phyloP scores from a whole-genome alignment of 2,329 filamentous ascomycete species.

The Phoma sp. region DNA sequence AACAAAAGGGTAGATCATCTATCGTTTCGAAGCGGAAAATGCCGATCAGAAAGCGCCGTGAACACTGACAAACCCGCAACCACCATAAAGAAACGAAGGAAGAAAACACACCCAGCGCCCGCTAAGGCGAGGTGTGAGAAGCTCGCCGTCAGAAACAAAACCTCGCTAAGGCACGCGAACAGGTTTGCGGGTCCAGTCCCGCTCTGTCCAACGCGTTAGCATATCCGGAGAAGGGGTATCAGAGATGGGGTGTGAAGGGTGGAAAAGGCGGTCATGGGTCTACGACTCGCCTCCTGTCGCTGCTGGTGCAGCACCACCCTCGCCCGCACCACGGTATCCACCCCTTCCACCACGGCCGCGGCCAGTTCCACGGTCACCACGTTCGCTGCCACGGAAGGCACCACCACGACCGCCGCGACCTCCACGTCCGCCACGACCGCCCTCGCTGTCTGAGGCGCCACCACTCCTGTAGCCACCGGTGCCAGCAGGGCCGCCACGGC shows the following conservation, averaged over 20 bases:
- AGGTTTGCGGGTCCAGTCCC: slow-evolving; percentile 2
- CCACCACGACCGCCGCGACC: slow-evolving; percentile 57
- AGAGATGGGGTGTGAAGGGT: slow-evolving; percentile 30
- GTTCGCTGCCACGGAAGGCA: slow-evolving; percentile 60
- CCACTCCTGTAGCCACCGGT: slow-evolving; percentile 83
- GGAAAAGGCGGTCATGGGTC: slow-evolving; percentile 15
- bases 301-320: slow-evolving; percentile 44
- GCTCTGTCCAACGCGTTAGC: slow-evolving; percentile 25
- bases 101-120: slow-evolving; percentile 37
- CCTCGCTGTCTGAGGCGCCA: slow-evolving; percentile 78
- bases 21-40: slow-evolving; percentile 15
- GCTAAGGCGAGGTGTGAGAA: slow-evolving; percentile 37
- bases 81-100: slow-evolving; percentile 21
- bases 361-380: slow-evolving; percentile 52
- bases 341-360: slow-evolving; percentile 38
- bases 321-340: slow-evolving; percentile 40
- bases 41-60: slow-evolving; percentile 7
- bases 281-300: slow-evolving; percentile 50
- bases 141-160: slow-evolving; percentile 25
- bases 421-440: slow-evolving; percentile 65
- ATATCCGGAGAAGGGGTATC: slow-evolving; percentile 42
- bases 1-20: slow-evolving; percentile 7
- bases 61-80: slow-evolving; percentile 10
- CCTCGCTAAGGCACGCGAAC: slow-evolving; percentile 4
- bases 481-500: slow-evolving; percentile 65